A percentile compares a stretch with the other conserved stretches of the same genome.
phyloP scores from a whole-genome alignment of 2,329 filamentous ascomycete species.

The Beauveria asiatica region DNA sequence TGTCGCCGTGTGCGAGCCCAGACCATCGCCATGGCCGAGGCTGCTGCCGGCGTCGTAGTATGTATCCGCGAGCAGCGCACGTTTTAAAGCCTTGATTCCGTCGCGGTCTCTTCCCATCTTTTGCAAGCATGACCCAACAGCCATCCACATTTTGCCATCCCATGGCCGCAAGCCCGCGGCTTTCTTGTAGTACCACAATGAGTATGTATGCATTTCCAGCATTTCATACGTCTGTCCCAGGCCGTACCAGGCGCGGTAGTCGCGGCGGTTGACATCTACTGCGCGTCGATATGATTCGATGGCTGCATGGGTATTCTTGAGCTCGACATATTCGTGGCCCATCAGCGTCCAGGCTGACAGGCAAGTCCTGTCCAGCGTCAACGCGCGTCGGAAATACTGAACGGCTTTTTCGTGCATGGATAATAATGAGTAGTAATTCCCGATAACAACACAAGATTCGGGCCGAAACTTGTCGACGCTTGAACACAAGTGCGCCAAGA shows the following conservation, averaged over 20 bases:
- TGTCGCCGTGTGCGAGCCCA: conserved; percentile 41
- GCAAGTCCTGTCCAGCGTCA: conserved; percentile 84
- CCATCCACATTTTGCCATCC: conserved; percentile 98
- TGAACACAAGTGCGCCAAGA: conserved; percentile 83
- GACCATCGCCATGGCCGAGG: conserved; percentile 38
- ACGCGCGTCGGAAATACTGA: conserved; percentile 88
- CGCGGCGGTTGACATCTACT: conserved; percentile 89
- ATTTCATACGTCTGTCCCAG: conserved; percentile 96
- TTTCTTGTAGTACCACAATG: conserved; percentile 94
- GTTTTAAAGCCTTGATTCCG: conserved; percentile 90
- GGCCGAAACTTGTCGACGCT: conserved; percentile 92
- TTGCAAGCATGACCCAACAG: conserved; percentile 83
- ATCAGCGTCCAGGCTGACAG: conserved; percentile 96
- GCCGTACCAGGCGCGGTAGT: conserved; percentile 97
- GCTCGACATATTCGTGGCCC: conserved; percentile 97
- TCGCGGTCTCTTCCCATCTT: conserved; percentile 83
- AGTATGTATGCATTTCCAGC: conserved; percentile 95
- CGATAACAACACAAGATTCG: conserved; percentile 92
- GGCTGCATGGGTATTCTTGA: conserved; percentile 96
- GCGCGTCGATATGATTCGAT: conserved; percentile 95
- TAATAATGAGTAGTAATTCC: conserved; percentile 92
- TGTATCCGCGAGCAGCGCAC: conserved; percentile 78
- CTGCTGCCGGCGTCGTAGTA: conserved; percentile 65
- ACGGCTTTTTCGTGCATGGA: conserved; percentile 97
- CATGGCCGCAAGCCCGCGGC: conserved; percentile 88